These are phyloP conservation scores for Magnusiomyces starmeri DNA, from an alignment of 1,139 yeast genomes.

Conservation along the genomic window DNA sequence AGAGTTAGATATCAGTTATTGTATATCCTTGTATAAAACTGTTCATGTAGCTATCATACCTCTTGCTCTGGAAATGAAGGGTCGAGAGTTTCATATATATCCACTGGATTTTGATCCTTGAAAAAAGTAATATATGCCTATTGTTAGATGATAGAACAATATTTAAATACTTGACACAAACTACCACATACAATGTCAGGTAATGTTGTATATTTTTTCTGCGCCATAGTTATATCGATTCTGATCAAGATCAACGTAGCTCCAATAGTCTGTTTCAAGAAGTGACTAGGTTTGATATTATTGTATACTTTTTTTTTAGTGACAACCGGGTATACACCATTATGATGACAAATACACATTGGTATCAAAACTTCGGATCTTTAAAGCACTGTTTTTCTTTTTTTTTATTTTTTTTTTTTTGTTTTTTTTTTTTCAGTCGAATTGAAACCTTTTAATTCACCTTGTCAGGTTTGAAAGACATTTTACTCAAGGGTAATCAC, in stretches of 20 bases:
- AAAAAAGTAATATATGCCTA: not conserved
- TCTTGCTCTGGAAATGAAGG: constrained; percentile 1
- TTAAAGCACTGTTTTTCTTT: no score
- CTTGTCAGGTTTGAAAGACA: no score
- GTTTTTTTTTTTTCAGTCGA: no score
- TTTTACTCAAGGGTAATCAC: no score
- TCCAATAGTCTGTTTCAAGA: no score
- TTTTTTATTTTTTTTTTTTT: not conserved
- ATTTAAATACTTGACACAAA: not conserved
- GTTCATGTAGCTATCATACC: constrained; percentile 5
- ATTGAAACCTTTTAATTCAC: no score
- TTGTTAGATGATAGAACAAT: not conserved
- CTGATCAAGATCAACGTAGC: no score
- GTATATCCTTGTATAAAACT: not conserved
- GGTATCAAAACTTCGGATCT: no score
- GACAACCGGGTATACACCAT: no score
- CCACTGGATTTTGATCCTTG: constrained; percentile 16
- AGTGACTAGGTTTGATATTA: no score
- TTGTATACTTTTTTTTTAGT: no score
- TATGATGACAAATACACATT: not conserved
- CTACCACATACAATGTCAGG: constrained; percentile 13
- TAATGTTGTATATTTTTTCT: constrained; percentile 13
- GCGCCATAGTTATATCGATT: constrained; percentile 9
- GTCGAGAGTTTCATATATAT: constrained; percentile 14
- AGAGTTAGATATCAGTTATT: no score